Evolutionary conservation across 2,329 filamentous ascomycete species (phyloP), one percentile per base, ranked within the genome.

Genomic region (Epichloe baconii): DNA sequence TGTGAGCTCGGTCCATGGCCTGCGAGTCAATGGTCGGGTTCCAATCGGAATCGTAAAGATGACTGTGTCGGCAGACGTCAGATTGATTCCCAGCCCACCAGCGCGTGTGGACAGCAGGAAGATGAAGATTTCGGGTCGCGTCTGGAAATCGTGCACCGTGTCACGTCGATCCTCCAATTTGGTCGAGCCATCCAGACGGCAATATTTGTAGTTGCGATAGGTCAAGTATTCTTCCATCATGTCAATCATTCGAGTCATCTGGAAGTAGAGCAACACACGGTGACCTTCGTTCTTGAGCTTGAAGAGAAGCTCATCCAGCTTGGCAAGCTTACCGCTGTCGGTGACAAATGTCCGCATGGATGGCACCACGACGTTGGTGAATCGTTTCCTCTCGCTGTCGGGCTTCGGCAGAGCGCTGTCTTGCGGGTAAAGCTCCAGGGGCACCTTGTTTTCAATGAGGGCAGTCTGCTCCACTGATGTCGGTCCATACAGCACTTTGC

Each of bases 181-280:
- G 43, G 93, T 98, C 17, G 89, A 95, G 64, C 93, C 93, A 62
- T 98, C 93, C 44, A 98, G 78, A 54, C 93, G 87, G 62, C 91
- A 94, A 71, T 96, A 98, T 69, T 95, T 96, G 82, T 95, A 97
- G 71, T 97, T 96, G 66, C 93, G 88, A 72, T 97, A 97, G 0
- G 93, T 97, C 53, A 98, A 76, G 61, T 97, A 98, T 69, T 98
- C 93, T 67, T 98, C 93, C 87, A 97, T 97, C 54, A 98, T 75
- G 66, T 98, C 91, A 64, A 98, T 97, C 93, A 98, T 98, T 64
- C 88, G 86, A 4, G 93, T 98, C 93, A 98, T 98, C 75, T 98
- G 93, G 86, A 98, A 98, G 76, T 98, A 98, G 19, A 98, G 75
- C 50, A 98, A 75, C 21, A 98, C 93, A 62, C 93, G 89, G 61